Base-by-base conservation (phyloP, 176 grass and related monocot genomes). In the Urochloa ruziziensis region DNA sequence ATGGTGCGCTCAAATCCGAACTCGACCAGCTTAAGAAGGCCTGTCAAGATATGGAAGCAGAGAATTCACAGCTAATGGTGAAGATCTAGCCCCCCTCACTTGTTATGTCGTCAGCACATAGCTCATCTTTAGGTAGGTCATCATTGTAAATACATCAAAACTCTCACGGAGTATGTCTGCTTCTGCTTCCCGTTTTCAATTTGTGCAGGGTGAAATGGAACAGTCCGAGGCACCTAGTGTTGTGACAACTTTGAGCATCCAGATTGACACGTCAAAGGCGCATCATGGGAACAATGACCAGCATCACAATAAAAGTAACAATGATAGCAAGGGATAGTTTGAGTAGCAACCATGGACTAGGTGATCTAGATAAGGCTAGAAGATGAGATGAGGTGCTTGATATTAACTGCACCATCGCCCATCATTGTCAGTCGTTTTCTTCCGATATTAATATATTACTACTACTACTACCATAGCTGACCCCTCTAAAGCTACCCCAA, bases 11-110 rank as follows among this genome's bases (percentile, higher is more conserved):
- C 34, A 80, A 32, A 54, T 67, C 78, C 60, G 92, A 94, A 64
- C 64, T 94, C 11, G 78, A 91, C 39, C 67, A 85, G 82, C 86
- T 91, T 49, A 94, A 89, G 89, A 81, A 87, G 56, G 82, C 79
- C 24, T 87, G 89, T 42, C 62, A 78, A 77, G 84, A 84, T 42
- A 86, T 91, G 92, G 84, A 91, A 56, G 61, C 39, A 11, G 84
- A 94, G 84, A 91, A 94, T 87, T 79, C 68, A 44, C 81, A 77
- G 17, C 70, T 94, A 25, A 80, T 60, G 89, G 92, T 94, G 36
- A 89, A 80, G 64, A 24, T 18, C 44, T 23, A 60, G 6, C 17
- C 28, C 71, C 10, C 17, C 18, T 49, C 54, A 16, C 4, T 18
- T 62, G 30, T 56, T 65, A 64, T 23, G 13, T 5, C 39, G 58